These are phyloP conservation scores for Fraxinus xanthoxyloides DNA, from an alignment of 305 asterid genomes.

Conservation along the genomic window DNA sequence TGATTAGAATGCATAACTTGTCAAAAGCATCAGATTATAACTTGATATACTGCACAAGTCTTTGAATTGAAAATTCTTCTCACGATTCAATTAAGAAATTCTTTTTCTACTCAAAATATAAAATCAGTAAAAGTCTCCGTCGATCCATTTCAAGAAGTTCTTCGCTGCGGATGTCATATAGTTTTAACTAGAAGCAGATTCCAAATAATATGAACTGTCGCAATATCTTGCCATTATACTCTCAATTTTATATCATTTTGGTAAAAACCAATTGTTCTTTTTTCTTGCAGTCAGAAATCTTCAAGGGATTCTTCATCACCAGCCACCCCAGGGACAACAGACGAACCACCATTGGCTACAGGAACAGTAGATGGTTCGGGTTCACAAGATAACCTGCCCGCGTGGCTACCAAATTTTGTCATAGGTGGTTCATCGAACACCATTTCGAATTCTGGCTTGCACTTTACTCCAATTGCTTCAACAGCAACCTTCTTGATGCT, in stretches of 20 bases:
- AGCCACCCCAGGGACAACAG: slow-evolving; percentile 13
- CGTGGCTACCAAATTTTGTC: slow-evolving; percentile 42
- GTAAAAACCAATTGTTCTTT: background rate
- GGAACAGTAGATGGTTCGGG: slow-evolving; percentile 24
- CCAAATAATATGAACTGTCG: background rate
- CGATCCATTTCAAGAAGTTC: background rate
- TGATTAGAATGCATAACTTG: too few relatives aligned
- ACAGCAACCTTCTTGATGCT: slow-evolving; percentile 12
- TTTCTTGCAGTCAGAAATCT: slow-evolving; percentile 50
- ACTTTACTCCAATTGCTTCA: slow-evolving; percentile 7
- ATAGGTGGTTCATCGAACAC: slow-evolving; percentile 36
- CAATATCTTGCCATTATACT: background rate
- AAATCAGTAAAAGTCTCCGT: background rate
- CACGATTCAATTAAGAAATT: background rate
- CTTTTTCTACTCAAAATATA: background rate
- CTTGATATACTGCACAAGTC: background rate
- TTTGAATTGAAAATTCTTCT: background rate
- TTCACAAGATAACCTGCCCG: slow-evolving; percentile 11
- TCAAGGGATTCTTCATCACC: slow-evolving; percentile 33
- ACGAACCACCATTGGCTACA: slow-evolving; percentile 24
- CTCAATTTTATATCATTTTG: background rate
- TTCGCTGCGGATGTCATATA: background rate
- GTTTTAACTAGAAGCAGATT: background rate
- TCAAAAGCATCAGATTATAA: background rate
- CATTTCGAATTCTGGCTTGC: slow-evolving; percentile 19